Conservation (phyloP, 1,139 yeast genomes). For the Starmera stellimalicola region DNA sequence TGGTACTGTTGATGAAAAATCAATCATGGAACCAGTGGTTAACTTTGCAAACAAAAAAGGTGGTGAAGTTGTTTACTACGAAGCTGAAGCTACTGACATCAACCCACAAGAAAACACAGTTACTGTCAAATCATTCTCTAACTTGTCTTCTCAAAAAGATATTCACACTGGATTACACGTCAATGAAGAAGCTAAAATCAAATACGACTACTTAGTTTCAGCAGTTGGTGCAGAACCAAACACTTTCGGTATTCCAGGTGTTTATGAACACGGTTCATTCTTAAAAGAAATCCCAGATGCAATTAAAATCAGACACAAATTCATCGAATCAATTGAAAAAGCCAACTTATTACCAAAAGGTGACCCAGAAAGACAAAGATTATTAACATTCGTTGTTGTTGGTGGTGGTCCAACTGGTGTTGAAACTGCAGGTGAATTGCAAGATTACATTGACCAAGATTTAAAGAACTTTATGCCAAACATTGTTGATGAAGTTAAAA, state of each 20-base stretch:
- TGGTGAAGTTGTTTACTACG: constrained; percentile 80
- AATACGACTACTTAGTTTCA: constrained; percentile 66
- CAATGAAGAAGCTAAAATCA: constrained; percentile 26
- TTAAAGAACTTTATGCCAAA: constrained; percentile 82
- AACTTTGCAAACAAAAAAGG: constrained; percentile 66
- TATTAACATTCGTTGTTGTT: constrained; percentile 67
- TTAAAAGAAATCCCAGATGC: constrained; percentile 84
- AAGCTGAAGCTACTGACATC: constrained; percentile 84
- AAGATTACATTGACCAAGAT: constrained; percentile 90
- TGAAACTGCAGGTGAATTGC: constrained; percentile 83
- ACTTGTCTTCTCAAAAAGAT: constrained; percentile 22
- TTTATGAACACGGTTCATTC: constrained; percentile 70
- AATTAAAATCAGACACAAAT: constrained; percentile 60
- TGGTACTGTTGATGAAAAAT: constrained; percentile 87
- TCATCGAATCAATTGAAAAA: constrained; percentile 68
- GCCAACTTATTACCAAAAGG: constrained; percentile 67
- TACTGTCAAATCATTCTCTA: constrained; percentile 36
- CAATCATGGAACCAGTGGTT: constrained; percentile 83
- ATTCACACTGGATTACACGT: constrained; percentile 23
- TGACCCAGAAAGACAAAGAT: constrained; percentile 67
- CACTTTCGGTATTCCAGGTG: constrained; percentile 77
- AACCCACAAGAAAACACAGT: constrained; percentile 65
- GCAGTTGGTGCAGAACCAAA: constrained; percentile 85
- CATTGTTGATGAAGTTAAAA: constrained; percentile 73
- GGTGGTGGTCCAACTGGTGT: constrained; percentile 96